Percentiles rank a stretch among this genome's conserved stretches.
Evolutionary conservation across 192 early-diverging fungal species (phyloP).

Genomic region (Rhizophagus sp.): DNA sequence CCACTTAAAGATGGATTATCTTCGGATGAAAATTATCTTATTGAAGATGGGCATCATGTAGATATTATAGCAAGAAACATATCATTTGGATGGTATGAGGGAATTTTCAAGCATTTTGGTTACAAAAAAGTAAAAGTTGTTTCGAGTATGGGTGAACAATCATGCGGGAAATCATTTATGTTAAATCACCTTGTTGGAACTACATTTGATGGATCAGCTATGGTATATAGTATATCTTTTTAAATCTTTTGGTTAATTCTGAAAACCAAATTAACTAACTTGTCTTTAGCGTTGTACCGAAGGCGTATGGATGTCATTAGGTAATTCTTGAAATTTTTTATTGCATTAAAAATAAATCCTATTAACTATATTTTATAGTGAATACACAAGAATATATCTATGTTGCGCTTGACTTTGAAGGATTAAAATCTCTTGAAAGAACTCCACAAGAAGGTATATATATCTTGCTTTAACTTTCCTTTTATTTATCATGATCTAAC

Average conservation of each 20-base stretch:
- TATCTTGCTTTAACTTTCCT: too few relatives aligned
- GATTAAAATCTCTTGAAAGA: slow-evolving; percentile 21
- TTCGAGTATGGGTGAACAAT: slow-evolving; percentile 20
- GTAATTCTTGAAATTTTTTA: background rate
- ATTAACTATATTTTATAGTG: background rate
- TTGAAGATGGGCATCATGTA: background rate
- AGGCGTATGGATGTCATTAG: slow-evolving; percentile 30
- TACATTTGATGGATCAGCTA: slow-evolving; percentile 25
- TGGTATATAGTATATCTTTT: slow-evolving; percentile 11
- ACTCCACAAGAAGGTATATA: slow-evolving; percentile 15
- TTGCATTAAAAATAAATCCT: too few relatives aligned
- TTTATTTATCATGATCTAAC: too few relatives aligned
- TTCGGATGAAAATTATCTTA: background rate
- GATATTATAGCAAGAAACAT: background rate
- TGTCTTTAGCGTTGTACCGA: too few relatives aligned
- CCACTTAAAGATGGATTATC: background rate
- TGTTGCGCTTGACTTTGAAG: slow-evolving; percentile 23
- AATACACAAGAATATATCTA: background rate
- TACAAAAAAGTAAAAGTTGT: slow-evolving; percentile 1
- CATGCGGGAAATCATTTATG: background rate
- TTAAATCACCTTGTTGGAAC: too few relatives aligned
- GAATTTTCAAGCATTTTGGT: too few relatives aligned
- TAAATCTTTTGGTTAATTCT: too few relatives aligned
- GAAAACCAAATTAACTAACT: too few relatives aligned
- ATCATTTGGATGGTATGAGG: slow-evolving; percentile 12